Percentiles rank a stretch among this genome's conserved stretches.
These are phyloP conservation scores for Plantago ovata DNA, from an alignment of 257 asterid genomes.

Conservation along the genomic window DNA sequence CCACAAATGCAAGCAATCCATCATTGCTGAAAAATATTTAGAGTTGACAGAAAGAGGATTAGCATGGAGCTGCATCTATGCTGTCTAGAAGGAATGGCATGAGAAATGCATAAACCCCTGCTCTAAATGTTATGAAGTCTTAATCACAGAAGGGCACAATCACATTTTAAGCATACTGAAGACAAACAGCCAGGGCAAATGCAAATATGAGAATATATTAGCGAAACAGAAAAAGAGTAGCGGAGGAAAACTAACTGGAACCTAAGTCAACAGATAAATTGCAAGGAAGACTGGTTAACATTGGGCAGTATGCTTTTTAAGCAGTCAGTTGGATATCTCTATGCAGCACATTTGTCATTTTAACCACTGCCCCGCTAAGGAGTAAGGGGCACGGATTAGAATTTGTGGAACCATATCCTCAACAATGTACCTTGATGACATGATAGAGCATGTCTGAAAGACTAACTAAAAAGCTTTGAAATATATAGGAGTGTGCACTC, in stretches of 20 bases:
- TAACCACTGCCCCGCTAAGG: no score
- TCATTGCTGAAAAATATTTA: constrained; percentile 71
- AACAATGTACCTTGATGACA: no score
- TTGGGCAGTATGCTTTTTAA: no score
- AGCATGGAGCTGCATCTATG: constrained; percentile 23
- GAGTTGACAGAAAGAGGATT: constrained; percentile 18
- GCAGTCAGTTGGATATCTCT: no score
- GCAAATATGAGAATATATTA: constrained; percentile 5
- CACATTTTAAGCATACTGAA: neutral
- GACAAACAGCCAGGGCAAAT: constrained; percentile 1
- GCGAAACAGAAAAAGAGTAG: constrained; percentile 1
- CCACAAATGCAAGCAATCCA: constrained; percentile 88
- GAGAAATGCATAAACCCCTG: constrained; percentile 16
- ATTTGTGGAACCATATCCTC: no score
- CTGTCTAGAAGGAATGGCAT: constrained; percentile 11
- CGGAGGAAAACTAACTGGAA: constrained; percentile 6
- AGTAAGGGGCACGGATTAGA: no score
- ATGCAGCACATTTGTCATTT: no score
- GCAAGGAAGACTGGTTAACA: neutral
- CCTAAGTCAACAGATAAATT: constrained; percentile 9
- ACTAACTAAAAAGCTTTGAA: no score
- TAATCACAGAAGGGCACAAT: constrained; percentile 16
- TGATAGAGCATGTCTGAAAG: no score
- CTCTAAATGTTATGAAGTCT: constrained; percentile 4
- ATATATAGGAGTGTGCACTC: constrained; percentile 33